These are phyloP conservation scores for Bruguiera gymnorhiza DNA, from an alignment of 345 rosid genomes.

Conservation along the genomic window DNA sequence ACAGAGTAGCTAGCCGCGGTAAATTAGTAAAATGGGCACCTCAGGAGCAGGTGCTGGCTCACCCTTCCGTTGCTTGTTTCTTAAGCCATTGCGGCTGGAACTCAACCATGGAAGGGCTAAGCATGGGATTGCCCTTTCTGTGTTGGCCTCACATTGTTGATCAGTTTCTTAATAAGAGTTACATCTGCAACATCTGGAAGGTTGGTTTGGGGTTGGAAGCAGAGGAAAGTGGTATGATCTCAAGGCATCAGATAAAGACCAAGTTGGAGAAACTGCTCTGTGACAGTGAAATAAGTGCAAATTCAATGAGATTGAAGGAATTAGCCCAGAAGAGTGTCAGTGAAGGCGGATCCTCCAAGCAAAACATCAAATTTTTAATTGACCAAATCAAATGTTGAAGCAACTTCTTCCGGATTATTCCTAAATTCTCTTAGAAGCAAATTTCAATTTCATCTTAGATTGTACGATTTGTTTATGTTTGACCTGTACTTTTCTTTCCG, in stretches of 20 bases:
- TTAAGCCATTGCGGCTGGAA: constrained; percentile 15
- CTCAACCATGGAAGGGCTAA: neutral
- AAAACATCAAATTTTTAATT: neutral
- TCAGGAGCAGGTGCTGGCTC: constrained; percentile 15
- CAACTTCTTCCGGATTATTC: too few relatives aligned
- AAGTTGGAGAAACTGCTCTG: neutral
- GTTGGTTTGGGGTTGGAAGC: constrained; percentile 1
- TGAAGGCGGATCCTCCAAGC: constrained; percentile 5
- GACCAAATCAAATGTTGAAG: neutral
- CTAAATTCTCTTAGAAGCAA: too few relatives aligned
- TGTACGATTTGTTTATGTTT: too few relatives aligned
- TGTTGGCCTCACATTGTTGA: constrained; percentile 9
- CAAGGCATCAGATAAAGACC: constrained; percentile 1
- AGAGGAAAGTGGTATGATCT: neutral
- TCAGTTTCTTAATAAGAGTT: constrained; percentile 8
- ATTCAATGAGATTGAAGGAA: neutral
- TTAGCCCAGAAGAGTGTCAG: neutral
- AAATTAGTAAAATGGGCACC: constrained; percentile 14
- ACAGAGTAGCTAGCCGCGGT: neutral
- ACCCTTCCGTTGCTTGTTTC: constrained; percentile 11
- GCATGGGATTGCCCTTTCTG: constrained; percentile 13
- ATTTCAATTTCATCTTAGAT: too few relatives aligned
- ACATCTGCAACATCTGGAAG: constrained; percentile 5
- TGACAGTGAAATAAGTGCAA: neutral
- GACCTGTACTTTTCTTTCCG: too few relatives aligned